These are phyloP conservation scores for Uromyces viciae-fabae DNA, from an alignment of 1,284 basidiomycete genomes.

Conservation along the genomic window DNA sequence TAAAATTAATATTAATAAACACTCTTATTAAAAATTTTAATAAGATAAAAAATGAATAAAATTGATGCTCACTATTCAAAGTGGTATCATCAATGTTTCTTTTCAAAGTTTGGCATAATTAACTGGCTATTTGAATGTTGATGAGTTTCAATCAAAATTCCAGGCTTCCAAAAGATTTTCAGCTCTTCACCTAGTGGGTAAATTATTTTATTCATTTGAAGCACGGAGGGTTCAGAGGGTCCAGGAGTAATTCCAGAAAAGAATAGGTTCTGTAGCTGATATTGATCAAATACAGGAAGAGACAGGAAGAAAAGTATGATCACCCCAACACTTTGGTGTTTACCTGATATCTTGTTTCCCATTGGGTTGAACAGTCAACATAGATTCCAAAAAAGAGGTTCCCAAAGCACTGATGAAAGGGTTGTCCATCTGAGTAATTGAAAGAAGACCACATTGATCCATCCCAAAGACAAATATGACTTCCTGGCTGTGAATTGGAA, in stretches of 20 bases:
- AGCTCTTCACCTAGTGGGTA: background rate
- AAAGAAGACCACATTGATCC: constrained; percentile 14
- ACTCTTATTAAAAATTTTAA: too few species aligned
- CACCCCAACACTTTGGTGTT: background rate
- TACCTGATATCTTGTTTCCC: constrained; percentile 9
- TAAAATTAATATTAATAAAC: too few species aligned
- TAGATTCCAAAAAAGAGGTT: constrained; percentile 13
- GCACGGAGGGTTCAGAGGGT: background rate
- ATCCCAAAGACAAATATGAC: background rate
- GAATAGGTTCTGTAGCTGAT: background rate
- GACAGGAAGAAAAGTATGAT: constrained; percentile 3
- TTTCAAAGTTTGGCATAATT: too few species aligned
- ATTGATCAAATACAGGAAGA: too few species aligned
- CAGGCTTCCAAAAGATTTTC: background rate
- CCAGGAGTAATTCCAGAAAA: constrained; percentile 5
- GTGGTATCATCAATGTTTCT: too few species aligned
- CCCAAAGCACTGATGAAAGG: background rate
- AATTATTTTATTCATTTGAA: constrained; percentile 23
- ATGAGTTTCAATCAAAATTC: background rate
- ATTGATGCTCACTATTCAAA: too few species aligned
- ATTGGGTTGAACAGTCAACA: constrained; percentile 23
- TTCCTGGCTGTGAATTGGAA: background rate
- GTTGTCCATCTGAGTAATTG: background rate
- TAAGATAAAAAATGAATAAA: too few species aligned
- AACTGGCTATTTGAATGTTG: background rate